Evolutionary conservation across 352 stramenopile species (phyloP).

Genomic region (Pythium folliculosum): DNA sequence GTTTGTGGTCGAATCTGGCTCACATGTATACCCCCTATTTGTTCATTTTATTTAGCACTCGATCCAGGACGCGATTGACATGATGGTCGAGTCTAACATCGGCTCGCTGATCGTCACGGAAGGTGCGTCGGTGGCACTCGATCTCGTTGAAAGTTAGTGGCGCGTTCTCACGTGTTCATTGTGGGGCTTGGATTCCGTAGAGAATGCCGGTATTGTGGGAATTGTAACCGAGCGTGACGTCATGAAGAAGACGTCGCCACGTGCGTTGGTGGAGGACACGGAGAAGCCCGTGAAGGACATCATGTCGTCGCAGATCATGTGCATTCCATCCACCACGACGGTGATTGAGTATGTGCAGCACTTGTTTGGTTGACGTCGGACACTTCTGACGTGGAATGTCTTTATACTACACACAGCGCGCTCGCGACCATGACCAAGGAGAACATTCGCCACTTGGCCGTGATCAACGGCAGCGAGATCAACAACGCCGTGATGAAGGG

Average conservation of each 20-base stretch:
- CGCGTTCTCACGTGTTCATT: slow-evolving; percentile 8
- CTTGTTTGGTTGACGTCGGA: background rate
- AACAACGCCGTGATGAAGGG: slow-evolving; percentile 70
- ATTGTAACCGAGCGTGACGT: slow-evolving; percentile 87
- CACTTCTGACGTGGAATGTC: background rate
- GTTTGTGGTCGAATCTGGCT: no score
- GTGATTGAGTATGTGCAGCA: slow-evolving; percentile 67
- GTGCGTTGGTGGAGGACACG: slow-evolving; percentile 46
- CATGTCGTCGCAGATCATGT: slow-evolving; percentile 88
- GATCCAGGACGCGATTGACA: slow-evolving; percentile 70
- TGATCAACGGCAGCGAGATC: slow-evolving; percentile 78
- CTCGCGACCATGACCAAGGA: slow-evolving; percentile 88
- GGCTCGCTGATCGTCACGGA: slow-evolving; percentile 83
- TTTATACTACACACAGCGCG: slow-evolving; percentile 35
- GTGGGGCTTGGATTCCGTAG: slow-evolving; percentile 19
- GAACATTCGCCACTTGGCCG: slow-evolving; percentile 81
- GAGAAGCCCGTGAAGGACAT: slow-evolving; percentile 68
- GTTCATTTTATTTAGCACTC: slow-evolving; percentile 44
- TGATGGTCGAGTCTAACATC: slow-evolving; percentile 83
- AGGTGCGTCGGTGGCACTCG: slow-evolving; percentile 26
- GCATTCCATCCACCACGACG: slow-evolving; percentile 74
- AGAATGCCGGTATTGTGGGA: slow-evolving; percentile 66
- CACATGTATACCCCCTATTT: background rate
- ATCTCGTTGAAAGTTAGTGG: no score
- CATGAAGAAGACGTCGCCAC: slow-evolving; percentile 71